Evolutionary conservation across 306 rosid genomes (phyloP).

Genomic region (Glycine latifolia): DNA sequence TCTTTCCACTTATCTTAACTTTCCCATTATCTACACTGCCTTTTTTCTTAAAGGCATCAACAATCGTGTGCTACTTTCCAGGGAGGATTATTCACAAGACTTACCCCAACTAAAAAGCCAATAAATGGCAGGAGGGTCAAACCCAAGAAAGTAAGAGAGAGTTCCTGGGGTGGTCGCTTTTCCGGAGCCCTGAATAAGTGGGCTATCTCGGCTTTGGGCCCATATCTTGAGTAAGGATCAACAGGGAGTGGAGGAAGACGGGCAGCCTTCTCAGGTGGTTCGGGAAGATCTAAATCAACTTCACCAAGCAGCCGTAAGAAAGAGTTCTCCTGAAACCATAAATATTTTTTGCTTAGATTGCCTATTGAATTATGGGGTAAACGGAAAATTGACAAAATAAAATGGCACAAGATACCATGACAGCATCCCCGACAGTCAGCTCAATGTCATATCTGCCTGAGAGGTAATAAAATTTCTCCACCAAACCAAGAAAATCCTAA

Average conservation of each 20-base stretch:
- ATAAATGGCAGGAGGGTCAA: slow-evolving; percentile 75
- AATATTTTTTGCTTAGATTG: slow-evolving; percentile 43
- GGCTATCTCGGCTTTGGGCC: slow-evolving; percentile 86
- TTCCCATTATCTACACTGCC: slow-evolving; percentile 13
- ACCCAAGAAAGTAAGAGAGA: slow-evolving; percentile 87
- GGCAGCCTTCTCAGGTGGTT: slow-evolving; percentile 89
- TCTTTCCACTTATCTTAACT: slow-evolving; percentile 24
- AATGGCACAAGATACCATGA: slow-evolving; percentile 71
- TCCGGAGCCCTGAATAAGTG: slow-evolving; percentile 94
- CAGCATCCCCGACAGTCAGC: slow-evolving; percentile 90
- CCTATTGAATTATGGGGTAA: slow-evolving; percentile 6
- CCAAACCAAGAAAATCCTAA: slow-evolving; percentile 63
- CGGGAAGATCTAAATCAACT: slow-evolving; percentile 92
- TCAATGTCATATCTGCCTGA: slow-evolving; percentile 90
- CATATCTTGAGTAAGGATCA: slow-evolving; percentile 80
- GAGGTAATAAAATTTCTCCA: slow-evolving; percentile 90
- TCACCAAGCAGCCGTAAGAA: slow-evolving; percentile 76
- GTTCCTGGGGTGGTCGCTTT: slow-evolving; percentile 83
- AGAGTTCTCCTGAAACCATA: slow-evolving; percentile 85
- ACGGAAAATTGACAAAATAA: not conserved
- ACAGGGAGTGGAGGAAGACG: slow-evolving; percentile 78
- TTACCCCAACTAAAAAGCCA: slow-evolving; percentile 92
- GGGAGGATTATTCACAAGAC: slow-evolving; percentile 45
- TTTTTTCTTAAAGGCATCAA: slow-evolving; percentile 14
- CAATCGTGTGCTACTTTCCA: slow-evolving; percentile 5